Evolutionary conservation across 106 monocot genomes (phyloP), one percentile per base, ranked within the genome.

Genomic region (Hemerocallis citrina): DNA sequence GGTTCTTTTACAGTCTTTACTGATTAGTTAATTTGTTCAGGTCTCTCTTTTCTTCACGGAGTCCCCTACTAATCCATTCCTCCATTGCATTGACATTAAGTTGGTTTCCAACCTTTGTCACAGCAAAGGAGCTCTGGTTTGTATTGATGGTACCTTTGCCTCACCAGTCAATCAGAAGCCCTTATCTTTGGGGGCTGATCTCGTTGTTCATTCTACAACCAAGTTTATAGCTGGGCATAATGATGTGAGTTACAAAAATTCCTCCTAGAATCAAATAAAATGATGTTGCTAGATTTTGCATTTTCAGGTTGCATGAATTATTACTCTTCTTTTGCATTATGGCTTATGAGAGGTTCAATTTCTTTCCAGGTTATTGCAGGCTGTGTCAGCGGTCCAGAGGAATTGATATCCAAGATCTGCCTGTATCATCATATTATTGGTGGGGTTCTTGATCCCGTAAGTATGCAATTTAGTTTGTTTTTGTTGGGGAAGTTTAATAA

Each of bases 121-220:
- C 51, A 72, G 61, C 27, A 86, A 81, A 79, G 86, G 95, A 60
- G 67, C 87, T 21, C 63, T 81, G 10, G 84, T 96, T 62, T 90
- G 95, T 70, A 87, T 96, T 41, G 95, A 91, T 84, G 66, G 87
- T 30, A 96, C 95, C 31, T 96, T 90, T 55, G 95, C 90, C 7
- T 75, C 95, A 31, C 95, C 90, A 57, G 71, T 96, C 61, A 96
- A 87, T 68, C 95, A 96, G 73, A 90, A 90, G 68, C 81, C 95
- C 57, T 70, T 86, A 66, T 49, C 67, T 33, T 73, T 90, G 30
- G 95, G 95, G 44, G 95, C 90, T 60, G 95, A 96, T 75, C n/a
- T 93, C 52, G 92, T 93, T 37, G 24, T 93, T 36, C 88, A 93
- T 68, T 93, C 92, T 25, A 81, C 81, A 32, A 93, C 92, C 25